Conservation (phyloP, 1,284 basidiomycete genomes). For the Limonomyces culmigenus region DNA sequence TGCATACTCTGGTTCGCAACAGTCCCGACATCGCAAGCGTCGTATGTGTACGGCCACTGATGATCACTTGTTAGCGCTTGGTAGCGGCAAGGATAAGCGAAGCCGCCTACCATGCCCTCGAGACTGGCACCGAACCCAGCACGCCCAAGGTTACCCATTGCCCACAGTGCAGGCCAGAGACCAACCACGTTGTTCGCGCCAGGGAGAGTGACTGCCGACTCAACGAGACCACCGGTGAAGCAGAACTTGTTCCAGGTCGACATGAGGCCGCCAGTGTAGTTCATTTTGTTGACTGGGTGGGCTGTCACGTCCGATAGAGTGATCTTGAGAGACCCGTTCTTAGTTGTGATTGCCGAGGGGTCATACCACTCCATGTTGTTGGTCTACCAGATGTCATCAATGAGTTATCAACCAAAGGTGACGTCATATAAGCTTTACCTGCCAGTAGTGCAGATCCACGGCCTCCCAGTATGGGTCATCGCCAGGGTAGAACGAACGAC, state of each 20-base stretch:
- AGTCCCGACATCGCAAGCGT: constrained; percentile 40
- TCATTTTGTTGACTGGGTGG: constrained; percentile 35
- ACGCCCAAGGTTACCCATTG: constrained; percentile 38
- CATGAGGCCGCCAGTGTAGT: constrained; percentile 22
- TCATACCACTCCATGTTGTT: constrained; percentile 39
- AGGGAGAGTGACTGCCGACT: constrained; percentile 39
- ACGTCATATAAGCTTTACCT: background rate
- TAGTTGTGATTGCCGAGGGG: constrained; percentile 35
- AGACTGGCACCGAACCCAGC: constrained; percentile 43
- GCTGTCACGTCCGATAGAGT: constrained; percentile 27
- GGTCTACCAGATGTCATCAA: constrained; percentile 6
- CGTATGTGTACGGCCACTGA: constrained; percentile 40
- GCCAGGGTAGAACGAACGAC: constrained; percentile 29
- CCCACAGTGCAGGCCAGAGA: constrained; percentile 38
- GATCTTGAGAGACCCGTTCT: constrained; percentile 33
- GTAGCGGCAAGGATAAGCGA: background rate
- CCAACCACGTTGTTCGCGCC: constrained; percentile 38
- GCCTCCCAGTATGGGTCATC: constrained; percentile 31
- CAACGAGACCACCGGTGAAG: constrained; percentile 62
- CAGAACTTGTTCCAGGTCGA: constrained; percentile 53
- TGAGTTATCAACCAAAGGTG: background rate
- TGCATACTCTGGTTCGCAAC: constrained; percentile 27
- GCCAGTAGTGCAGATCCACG: constrained; percentile 45
- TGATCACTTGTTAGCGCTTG: background rate
- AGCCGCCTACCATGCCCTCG: constrained; percentile 25